These are phyloP conservation scores for Stachybotrys elegans DNA, from an alignment of 2,329 filamentous ascomycete species.

Conservation along the genomic window DNA sequence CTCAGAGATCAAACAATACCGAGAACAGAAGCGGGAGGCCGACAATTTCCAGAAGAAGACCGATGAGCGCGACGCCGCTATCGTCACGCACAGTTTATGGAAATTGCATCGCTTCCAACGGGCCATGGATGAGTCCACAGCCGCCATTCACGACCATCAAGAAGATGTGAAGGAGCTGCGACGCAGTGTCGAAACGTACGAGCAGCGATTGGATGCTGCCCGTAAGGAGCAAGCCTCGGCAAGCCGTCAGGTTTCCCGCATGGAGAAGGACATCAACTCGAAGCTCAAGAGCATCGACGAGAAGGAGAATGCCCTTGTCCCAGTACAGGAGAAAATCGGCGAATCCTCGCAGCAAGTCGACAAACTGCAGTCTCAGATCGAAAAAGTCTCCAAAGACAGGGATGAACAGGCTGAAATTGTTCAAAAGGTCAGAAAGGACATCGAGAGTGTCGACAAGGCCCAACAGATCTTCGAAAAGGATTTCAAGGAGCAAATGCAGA, in stretches of 20 bases:
- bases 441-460: slow-evolving; percentile 82
- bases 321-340: slow-evolving; percentile 86
- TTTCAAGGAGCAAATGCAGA: slow-evolving; percentile 77
- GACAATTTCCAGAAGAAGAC: slow-evolving; percentile 90
- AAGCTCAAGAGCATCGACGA: slow-evolving; percentile 88
- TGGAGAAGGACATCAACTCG: slow-evolving; percentile 78
- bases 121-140: slow-evolving; percentile 85
- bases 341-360: slow-evolving; percentile 69
- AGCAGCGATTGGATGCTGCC: slow-evolving; percentile 73
- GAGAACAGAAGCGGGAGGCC: slow-evolving; percentile 93
- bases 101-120: slow-evolving; percentile 94
- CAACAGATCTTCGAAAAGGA: slow-evolving; percentile 84
- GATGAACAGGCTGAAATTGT: slow-evolving; percentile 65
- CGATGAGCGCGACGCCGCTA: slow-evolving; percentile 83
- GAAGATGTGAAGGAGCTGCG: slow-evolving; percentile 91
- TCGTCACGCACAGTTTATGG: slow-evolving; percentile 92
- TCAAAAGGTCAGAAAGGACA: slow-evolving; percentile 71
- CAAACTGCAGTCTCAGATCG: slow-evolving; percentile 61
- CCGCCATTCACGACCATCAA: slow-evolving; percentile 87
- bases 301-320: slow-evolving; percentile 77
- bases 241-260: slow-evolving; percentile 68
- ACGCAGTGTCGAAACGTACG: slow-evolving; percentile 80
- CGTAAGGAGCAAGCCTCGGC: slow-evolving; percentile 78
- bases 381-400: slow-evolving; percentile 69
- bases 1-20: slow-evolving; percentile 95